These are phyloP conservation scores for Penium margaritaceum DNA, from an alignment of 139 green algal genomes.

Conservation along the genomic window DNA sequence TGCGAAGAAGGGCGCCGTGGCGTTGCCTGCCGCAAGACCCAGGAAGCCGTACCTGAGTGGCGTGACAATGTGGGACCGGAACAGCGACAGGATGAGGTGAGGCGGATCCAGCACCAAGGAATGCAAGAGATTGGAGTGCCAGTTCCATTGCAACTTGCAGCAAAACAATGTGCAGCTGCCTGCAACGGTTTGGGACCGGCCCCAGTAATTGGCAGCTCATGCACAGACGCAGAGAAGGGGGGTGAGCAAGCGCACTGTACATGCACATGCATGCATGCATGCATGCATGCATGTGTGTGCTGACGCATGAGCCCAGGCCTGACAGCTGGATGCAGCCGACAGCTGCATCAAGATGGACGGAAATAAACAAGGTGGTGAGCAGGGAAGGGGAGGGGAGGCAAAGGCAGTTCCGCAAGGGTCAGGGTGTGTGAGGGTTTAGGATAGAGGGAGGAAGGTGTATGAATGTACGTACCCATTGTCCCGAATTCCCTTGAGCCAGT, in stretches of 20 bases:
- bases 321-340: no score
- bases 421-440: not conserved
- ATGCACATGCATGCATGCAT: not conserved
- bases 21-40: constrained; percentile 23
- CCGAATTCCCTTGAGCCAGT: not conserved
- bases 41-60: constrained; percentile 7
- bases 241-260: not conserved
- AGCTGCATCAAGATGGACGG: no score
- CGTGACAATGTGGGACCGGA: not conserved
- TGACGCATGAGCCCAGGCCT: not conserved
- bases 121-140: not conserved
- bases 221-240: not conserved
- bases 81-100: not conserved
- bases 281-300: not conserved
- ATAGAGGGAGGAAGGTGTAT: not conserved
- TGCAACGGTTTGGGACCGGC: not conserved
- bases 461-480: not conserved
- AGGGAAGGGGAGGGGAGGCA: not conserved
- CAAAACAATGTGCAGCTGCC: not conserved
- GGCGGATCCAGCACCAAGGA: not conserved
- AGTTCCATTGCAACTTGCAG: not conserved
- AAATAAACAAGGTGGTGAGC: not conserved
- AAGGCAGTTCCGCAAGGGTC: not conserved
- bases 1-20: not conserved
- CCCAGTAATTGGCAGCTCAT: no score